Base-by-base conservation (phyloP, 441 rosid genomes). In the Adansonia madagascariensis region DNA sequence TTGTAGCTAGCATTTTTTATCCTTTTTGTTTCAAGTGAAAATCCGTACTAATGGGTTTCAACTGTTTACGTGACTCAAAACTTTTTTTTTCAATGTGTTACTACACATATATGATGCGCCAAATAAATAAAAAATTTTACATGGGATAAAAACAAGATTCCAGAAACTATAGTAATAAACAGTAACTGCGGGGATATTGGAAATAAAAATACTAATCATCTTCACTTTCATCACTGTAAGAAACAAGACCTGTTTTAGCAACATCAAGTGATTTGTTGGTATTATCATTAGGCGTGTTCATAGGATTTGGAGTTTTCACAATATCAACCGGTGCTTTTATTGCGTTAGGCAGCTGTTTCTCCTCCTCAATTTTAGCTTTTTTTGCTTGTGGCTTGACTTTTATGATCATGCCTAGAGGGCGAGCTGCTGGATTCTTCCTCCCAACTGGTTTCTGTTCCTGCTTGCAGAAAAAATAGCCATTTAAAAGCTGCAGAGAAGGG, bases 211-310 rank as follows among this genome's bases (percentile, higher is more conserved):
- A 71, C 52, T 78, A 84, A 72, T 89, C 91, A 9, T 87, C 94
- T 60, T 92, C 97, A 79, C 95, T 93, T 80, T 92, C 96, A 80
- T 93, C 97, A 84, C 95, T 89, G 82, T 93, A 95, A 24, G 92
- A 85, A 81, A 95, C 98, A 73, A 92, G 87, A 49, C 87, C 85
- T 20, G 84, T 81, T 77, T 81, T 82, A 49, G 82, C 75, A 83
- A 79, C 78, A 82, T 77, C 74, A 71, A 63, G 61, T 69, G 77
- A 31, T 72, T 76, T 81, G 31, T 69, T 50, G 27, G 81, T 18
- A 59, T 49, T 70, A 41, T 83, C 75, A 39, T 75, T 71, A 56
- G 70, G 75, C 56, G 77, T 60, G 77, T 84, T 76, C 62, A 59
- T 78, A 3, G 50, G 71, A 4, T 81, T 27, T 60, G 64, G 35